Percentiles rank a stretch among this genome's conserved stretches.
Conservation (phyloP, 129 eudicot genomes). For the Flaveria linearis region DNA sequence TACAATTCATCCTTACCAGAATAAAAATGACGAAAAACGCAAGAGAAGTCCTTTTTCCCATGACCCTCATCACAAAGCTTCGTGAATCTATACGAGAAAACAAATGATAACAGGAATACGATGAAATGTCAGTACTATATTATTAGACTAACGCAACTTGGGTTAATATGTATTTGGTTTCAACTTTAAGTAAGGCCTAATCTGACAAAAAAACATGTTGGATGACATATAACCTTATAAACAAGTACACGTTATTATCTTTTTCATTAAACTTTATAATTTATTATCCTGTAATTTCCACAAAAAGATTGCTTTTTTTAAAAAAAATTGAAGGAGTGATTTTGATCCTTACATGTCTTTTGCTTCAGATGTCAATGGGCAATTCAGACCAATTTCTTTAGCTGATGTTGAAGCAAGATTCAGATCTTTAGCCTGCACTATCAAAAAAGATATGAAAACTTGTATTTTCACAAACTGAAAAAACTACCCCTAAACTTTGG, state of each 20-base stretch:
- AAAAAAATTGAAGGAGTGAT: background rate
- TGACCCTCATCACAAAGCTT: slow-evolving; percentile 74
- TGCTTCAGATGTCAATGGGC: slow-evolving; percentile 69
- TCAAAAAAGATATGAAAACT: background rate
- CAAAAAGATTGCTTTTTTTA: background rate
- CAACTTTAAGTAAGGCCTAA: background rate
- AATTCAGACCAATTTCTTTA: slow-evolving; percentile 55
- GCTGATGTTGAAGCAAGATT: slow-evolving; percentile 78
- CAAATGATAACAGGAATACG: background rate
- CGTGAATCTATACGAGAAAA: slow-evolving; percentile 46
- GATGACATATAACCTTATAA: too few relatives aligned
- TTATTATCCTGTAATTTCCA: background rate
- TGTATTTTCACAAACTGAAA: background rate
- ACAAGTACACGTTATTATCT: background rate
- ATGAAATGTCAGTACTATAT: too few relatives aligned
- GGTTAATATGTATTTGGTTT: background rate
- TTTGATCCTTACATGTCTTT: slow-evolving; percentile 54
- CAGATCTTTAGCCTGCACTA: slow-evolving; percentile 81
- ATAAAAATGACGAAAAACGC: slow-evolving; percentile 82
- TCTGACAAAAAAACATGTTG: background rate
- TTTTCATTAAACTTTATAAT: background rate
- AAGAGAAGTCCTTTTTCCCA: slow-evolving; percentile 73
- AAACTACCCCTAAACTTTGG: background rate
- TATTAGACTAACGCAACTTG: too few relatives aligned
- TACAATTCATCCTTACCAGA: slow-evolving; percentile 68